These are phyloP conservation scores for Macrophomina tecta DNA, from an alignment of 2,329 filamentous ascomycete species.

Conservation along the genomic window DNA sequence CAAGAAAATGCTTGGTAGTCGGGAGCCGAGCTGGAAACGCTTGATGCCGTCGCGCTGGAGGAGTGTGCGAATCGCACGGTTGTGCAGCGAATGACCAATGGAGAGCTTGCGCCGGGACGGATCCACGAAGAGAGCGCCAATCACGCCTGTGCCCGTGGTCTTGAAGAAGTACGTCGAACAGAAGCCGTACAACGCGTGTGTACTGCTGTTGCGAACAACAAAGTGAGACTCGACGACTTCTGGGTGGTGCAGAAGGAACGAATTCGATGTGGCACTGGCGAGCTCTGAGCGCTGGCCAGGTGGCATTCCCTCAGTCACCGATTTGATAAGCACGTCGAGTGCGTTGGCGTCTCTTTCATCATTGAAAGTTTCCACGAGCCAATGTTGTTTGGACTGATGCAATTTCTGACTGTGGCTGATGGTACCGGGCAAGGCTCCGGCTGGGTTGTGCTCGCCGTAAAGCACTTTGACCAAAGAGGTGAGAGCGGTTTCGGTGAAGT, in stretches of 20 bases:
- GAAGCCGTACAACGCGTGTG: conserved; percentile 88
- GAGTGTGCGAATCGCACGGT: conserved; percentile 79
- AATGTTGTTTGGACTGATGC: conserved; percentile 88
- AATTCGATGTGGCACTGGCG: conserved; percentile 70
- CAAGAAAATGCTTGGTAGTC: conserved; percentile 83
- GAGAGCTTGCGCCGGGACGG: conserved; percentile 84
- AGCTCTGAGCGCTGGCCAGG: conserved; percentile 73
- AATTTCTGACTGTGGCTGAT: conserved; percentile 86
- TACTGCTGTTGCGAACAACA: conserved; percentile 92
- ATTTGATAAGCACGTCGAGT: conserved; percentile 75
- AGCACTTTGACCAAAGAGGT: conserved; percentile 82
- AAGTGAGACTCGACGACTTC: conserved; percentile 83
- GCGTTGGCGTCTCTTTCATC: conserved; percentile 75
- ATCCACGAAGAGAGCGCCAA: conserved; percentile 89
- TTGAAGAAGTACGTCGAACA: conserved; percentile 85
- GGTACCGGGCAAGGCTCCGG: conserved; percentile 68
- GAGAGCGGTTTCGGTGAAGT: conserved; percentile 92
- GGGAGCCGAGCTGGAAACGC: conserved; percentile 79
- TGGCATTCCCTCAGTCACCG: conserved; percentile 69
- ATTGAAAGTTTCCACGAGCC: conserved; percentile 90
- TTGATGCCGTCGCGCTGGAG: conserved; percentile 74
- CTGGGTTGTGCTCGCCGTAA: conserved; percentile 73
- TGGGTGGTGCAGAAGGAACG: conserved; percentile 75
- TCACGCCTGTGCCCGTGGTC: conserved; percentile 71
- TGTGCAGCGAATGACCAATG: conserved; percentile 88